Percentiles rank a stretch among this genome's conserved stretches.
These are phyloP conservation scores for Acer campestre DNA, from an alignment of 345 rosid species.

Conservation along the genomic window DNA sequence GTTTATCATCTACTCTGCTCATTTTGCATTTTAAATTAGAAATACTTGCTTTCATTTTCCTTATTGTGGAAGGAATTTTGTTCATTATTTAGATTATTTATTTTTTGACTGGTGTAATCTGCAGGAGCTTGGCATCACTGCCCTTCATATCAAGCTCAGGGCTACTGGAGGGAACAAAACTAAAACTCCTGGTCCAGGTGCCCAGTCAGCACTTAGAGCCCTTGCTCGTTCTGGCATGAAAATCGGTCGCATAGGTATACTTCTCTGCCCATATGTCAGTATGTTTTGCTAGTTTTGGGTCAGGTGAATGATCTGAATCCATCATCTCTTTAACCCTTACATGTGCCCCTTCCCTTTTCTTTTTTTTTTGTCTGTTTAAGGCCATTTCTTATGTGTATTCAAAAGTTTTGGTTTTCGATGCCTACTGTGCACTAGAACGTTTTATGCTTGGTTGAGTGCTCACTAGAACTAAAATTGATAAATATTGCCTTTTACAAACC, in stretches of 20 bases:
- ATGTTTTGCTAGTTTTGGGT: neutral
- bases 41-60: neutral
- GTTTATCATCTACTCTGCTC: too few species aligned
- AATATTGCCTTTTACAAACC: neutral
- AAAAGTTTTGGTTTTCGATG: too few species aligned
- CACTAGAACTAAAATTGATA: neutral
- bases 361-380: neutral
- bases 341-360: neutral
- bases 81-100: neutral
- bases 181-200: conserved; percentile 90
- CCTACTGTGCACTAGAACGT: neutral
- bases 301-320: neutral
- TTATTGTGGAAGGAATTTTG: neutral
- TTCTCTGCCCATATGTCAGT: neutral
- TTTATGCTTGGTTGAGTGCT: neutral
- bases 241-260: conserved; percentile 84
- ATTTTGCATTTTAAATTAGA: neutral
- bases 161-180: conserved; percentile 89
- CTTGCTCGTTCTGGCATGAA: conserved; percentile 97
- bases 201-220: conserved; percentile 89
- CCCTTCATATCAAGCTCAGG: conserved; percentile 85
- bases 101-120: neutral
- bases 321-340: neutral
- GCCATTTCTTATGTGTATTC: too few species aligned
- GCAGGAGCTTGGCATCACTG: conserved; percentile 81